Evolutionary conservation across 2,329 filamentous ascomycete genomes (phyloP).

Genomic region (Cladosporium sp.): DNA sequence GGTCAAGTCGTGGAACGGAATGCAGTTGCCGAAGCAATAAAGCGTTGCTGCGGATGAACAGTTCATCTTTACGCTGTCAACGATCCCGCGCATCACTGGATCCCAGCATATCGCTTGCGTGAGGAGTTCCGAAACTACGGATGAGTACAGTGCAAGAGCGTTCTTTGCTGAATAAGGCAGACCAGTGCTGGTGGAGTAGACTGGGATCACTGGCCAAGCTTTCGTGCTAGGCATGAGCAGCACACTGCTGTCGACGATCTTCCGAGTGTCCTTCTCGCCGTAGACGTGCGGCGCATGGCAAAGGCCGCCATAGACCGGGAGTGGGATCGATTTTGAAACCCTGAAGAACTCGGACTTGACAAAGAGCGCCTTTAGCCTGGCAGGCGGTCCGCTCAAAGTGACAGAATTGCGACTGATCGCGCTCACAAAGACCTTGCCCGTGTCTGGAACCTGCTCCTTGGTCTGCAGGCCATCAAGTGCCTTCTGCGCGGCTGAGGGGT

Average conservation of each 20-base stretch:
- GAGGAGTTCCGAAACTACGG: conserved; percentile 26
- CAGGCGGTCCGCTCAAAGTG: conserved; percentile 36
- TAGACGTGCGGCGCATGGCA: conserved; percentile 37
- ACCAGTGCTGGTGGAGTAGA: conserved; percentile 38
- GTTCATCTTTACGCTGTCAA: conserved; percentile 13
- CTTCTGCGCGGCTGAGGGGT: conserved; percentile 35
- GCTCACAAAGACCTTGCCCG: conserved; percentile 32
- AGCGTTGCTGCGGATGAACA: conserved; percentile 15
- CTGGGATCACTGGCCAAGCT: conserved; percentile 29
- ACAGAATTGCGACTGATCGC: conserved; percentile 32
- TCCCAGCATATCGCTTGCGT: conserved; percentile 33
- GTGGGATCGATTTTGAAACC: conserved; percentile 24
- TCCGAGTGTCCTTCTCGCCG: conserved; percentile 30
- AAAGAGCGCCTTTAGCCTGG: conserved; percentile 31
- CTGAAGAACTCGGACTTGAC: conserved; percentile 29
- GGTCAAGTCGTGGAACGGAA: conserved; percentile 29
- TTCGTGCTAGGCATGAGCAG: conserved; percentile 1
- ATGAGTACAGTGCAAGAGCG: conserved; percentile 25
- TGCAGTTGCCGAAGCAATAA: conserved; percentile 26
- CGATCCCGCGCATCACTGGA: conserved; percentile 30
- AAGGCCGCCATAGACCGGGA: conserved; percentile 32
- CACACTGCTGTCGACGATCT: conserved; percentile 27
- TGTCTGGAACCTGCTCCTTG: conserved; percentile 19
- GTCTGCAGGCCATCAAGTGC: conserved; percentile 42
- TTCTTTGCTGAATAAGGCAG: conserved; percentile 30